Evolutionary conservation across 2,329 filamentous ascomycete genomes (phyloP), one percentile per base, ranked within the genome.

Genomic region (Colletotrichum horii): DNA sequence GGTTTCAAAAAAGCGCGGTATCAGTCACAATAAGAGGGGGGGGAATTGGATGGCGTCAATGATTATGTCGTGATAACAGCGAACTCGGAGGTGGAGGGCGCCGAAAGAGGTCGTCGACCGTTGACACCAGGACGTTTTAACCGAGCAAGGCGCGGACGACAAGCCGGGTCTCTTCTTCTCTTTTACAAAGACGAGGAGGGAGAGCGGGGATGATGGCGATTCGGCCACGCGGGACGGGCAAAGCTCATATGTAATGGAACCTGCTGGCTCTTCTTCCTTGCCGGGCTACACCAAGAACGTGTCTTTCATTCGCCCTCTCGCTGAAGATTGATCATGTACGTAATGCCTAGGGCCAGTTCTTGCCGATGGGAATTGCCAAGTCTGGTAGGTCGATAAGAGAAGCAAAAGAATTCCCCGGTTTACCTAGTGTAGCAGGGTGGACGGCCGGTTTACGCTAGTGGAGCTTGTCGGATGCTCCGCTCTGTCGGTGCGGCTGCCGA

Each of bases 341-440:
- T 75, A 75, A 65, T 65, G 58, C 70, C 64, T 15, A 66, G 70
- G 70, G 48, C n/a, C n/a, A 52, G 5, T 52, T 52, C 12, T 24
- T 52, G 43, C 43, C 58, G 67, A 66, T 32, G 30, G 56, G 55
- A 22, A 30, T 74, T 55, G 38, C 70, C 74, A 11, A 69, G 70
- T 58, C 26, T 34, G 74, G 74, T 68, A 76, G 65, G 70, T 74
- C 74, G 74, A 65, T 73, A 61, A 43, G 71, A 60, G 52, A 32
- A 52, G 52, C 24, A 56, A 65, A 30, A 43, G n/a, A 62, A n/a
- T 22, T 34, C 30, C 30, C n/a, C 28, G n/a, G n/a, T 32, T 22
- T 61, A 8, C n/a, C 56, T 32, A n/a, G 26, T 30, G 28, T 34
- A 32, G 28, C n/a, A n/a, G 28, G 30, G 70, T 69, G 56, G 70